A percentile compares a stretch with the other conserved stretches of the same genome.
Conservation (phyloP, 1,284 basidiomycete genomes). For the Malassezia vespertilionis region DNA sequence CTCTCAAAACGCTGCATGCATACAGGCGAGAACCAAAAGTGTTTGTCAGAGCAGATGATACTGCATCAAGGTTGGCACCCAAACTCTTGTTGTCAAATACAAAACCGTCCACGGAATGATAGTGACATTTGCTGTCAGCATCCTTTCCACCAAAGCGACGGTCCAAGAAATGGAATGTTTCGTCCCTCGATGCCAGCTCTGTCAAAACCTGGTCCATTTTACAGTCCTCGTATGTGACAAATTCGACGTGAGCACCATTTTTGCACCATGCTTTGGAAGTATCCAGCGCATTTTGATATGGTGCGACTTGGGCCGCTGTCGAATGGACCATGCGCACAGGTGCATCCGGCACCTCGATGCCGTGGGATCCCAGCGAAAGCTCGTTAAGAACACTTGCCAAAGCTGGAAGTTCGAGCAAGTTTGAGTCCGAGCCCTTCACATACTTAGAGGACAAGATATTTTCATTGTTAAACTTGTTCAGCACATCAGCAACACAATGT, state of each 20-base stretch:
- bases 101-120: not conserved
- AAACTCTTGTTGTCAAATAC: not conserved
- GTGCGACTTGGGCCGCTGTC: not conserved
- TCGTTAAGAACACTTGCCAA: not conserved
- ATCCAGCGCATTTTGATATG: not conserved
- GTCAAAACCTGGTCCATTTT: not conserved
- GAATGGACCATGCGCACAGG: slow-evolving; percentile 3
- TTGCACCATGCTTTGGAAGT: not conserved
- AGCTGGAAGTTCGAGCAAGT: too few species aligned
- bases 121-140: not conserved
- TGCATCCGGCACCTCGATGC: not conserved
- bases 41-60: too few species aligned
- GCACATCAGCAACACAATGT: not conserved
- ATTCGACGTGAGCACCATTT: not conserved
- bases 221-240: not conserved
- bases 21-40: too few species aligned
- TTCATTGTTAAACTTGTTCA: not conserved
- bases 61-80: too few species aligned
- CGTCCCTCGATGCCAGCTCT: not conserved
- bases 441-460: not conserved
- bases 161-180: not conserved
- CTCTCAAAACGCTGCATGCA: too few species aligned
- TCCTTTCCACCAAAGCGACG: not conserved
- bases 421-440: not conserved
- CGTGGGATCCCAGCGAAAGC: not conserved